Percentiles rank a stretch among this genome's conserved stretches.
These are phyloP conservation scores for Blastomyces parvus DNA, from an alignment of 2,329 filamentous ascomycete species.

Conservation along the genomic window DNA sequence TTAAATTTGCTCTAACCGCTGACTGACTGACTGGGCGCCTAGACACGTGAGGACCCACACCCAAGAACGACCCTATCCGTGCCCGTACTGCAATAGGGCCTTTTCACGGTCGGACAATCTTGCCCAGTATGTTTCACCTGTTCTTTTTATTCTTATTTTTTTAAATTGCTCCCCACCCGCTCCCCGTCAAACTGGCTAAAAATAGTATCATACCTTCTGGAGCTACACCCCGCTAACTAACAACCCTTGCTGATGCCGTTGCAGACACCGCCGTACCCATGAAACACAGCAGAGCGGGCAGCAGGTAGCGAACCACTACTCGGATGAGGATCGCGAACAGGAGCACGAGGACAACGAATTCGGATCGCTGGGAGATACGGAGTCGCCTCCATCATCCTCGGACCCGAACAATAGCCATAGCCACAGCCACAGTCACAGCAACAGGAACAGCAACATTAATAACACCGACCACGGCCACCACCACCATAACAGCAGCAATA, in stretches of 20 bases:
- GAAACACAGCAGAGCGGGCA: slow-evolving; percentile 58
- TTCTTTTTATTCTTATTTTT: too few species aligned
- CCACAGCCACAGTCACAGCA: neutral
- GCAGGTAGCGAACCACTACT: slow-evolving; percentile 20
- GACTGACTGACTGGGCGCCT: slow-evolving; percentile 41
- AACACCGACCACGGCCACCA: neutral
- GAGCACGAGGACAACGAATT: slow-evolving; percentile 82
- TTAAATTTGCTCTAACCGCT: slow-evolving; percentile 41
- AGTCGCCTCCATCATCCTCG: slow-evolving; percentile 59
- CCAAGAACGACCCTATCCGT: slow-evolving; percentile 96
- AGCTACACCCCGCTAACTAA: neutral
- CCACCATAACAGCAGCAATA: neutral
- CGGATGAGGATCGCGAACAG: slow-evolving; percentile 80
- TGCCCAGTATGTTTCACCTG: slow-evolving; percentile 64
- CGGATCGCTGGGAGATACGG: slow-evolving; percentile 62
- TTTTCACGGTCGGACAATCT: slow-evolving; percentile 98
- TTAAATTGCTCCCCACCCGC: too few species aligned
- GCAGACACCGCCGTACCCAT: slow-evolving; percentile 66
- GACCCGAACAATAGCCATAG: slow-evolving; percentile 1
- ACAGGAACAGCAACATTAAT: neutral
- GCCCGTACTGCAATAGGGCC: slow-evolving; percentile 95
- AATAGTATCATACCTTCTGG: neutral
- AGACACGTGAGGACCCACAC: slow-evolving; percentile 99
- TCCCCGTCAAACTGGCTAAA: slow-evolving; percentile 2
- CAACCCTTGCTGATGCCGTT: slow-evolving; percentile 21